A percentile compares a stretch with the other conserved stretches of the same genome.
Conservation (phyloP, 1,139 yeast species). For the Yamadazyma taylorii region DNA sequence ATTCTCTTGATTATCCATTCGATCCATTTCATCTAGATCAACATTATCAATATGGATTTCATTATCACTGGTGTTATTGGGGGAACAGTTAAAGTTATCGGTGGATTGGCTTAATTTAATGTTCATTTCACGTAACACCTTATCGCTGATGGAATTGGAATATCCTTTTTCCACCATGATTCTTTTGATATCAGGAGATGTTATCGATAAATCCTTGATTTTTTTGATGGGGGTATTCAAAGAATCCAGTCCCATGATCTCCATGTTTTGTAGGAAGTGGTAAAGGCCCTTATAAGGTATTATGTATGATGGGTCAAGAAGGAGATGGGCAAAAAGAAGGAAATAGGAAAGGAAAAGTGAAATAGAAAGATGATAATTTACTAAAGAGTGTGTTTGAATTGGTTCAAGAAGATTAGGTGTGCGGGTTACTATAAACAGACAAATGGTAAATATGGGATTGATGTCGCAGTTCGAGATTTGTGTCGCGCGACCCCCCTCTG, state of each 20-base stretch:
- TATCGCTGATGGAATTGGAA: conserved; percentile 40
- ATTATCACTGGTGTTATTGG: conserved; percentile 1
- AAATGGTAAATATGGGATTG: background rate
- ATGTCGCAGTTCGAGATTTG: no score
- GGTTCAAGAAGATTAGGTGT: no score
- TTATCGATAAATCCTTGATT: conserved; percentile 33
- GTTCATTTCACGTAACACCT: conserved; percentile 44
- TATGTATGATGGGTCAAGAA: no score
- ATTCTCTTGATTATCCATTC: conserved; percentile 1
- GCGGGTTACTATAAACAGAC: background rate
- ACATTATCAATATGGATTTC: conserved; percentile 2
- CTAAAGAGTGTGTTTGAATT: no score
- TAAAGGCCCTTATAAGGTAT: no score
- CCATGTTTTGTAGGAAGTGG: conserved; percentile 5
- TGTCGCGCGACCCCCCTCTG: background rate
- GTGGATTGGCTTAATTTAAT: conserved; percentile 19
- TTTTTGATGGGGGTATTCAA: conserved; percentile 44
- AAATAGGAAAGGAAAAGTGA: no score
- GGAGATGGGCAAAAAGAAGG: no score
- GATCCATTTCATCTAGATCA: conserved; percentile 1
- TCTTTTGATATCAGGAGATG: conserved; percentile 29
- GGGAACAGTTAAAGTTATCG: conserved; percentile 7
- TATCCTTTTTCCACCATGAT: conserved; percentile 43
- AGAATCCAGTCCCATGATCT: conserved; percentile 14
- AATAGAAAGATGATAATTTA: background rate